phyloP scores from a whole-genome alignment of 208 protist species.

The Crithidia fasciculata region DNA sequence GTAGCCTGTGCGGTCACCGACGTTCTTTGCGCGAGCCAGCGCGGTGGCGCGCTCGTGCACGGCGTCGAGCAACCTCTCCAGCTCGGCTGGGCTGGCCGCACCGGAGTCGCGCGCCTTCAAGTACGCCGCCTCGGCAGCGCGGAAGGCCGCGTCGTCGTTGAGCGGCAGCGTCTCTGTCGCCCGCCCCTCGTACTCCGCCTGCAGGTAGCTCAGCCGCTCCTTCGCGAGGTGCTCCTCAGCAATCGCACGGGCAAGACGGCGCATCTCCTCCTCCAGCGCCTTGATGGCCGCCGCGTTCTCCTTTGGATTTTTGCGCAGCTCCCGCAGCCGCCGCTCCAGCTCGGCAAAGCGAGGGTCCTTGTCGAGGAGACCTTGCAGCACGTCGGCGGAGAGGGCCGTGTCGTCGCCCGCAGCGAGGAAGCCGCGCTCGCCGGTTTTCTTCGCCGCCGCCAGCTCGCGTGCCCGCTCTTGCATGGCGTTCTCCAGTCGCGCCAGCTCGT shows the following conservation, averaged over 20 bases:
- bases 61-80: constrained; percentile 32
- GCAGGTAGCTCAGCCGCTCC: constrained; percentile 33
- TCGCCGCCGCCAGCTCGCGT: constrained; percentile 37
- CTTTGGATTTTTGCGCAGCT: constrained; percentile 44
- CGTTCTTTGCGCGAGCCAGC: constrained; percentile 54
- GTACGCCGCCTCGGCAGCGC: constrained; percentile 31
- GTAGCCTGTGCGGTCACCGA: constrained; percentile 44
- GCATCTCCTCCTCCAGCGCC: constrained; percentile 38
- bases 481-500: constrained; percentile 48
- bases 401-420: background rate
- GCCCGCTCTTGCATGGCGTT: constrained; percentile 60
- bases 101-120: constrained; percentile 28
- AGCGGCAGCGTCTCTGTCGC: constrained; percentile 26
- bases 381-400: background rate
- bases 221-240: constrained; percentile 24
- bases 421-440: constrained; percentile 4
- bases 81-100: constrained; percentile 21
- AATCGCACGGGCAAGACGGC: constrained; percentile 21
- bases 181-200: constrained; percentile 39
- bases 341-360: constrained; percentile 38
- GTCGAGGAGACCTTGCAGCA: constrained; percentile 28
- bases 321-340: constrained; percentile 33
- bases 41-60: constrained; percentile 49
- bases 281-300: constrained; percentile 43
- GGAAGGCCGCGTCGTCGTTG: constrained; percentile 38